These are phyloP conservation scores for Gracilariopsis chorda DNA, from an alignment of 23 red algal genomes.

Conservation along the genomic window DNA sequence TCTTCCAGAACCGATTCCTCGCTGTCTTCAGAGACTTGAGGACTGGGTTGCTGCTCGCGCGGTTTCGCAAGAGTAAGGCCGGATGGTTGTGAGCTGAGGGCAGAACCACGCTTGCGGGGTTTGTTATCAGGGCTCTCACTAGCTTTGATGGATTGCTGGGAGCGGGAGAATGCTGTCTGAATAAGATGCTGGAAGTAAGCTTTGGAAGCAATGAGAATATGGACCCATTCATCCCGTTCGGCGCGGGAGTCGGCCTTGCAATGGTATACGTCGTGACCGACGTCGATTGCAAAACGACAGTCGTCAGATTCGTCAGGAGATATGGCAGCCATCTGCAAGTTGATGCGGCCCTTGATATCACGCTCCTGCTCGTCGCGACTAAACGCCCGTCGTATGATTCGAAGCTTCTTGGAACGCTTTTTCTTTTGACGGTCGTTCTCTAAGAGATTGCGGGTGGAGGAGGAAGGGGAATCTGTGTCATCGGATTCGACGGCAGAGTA, in stretches of 20 bases:
- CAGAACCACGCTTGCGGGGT: background rate
- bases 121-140: background rate
- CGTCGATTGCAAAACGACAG: constrained; percentile 87
- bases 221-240: constrained; percentile 88
- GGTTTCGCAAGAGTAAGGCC: background rate
- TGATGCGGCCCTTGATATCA: constrained; percentile 76
- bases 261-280: constrained; percentile 84
- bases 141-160: background rate
- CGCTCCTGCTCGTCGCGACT: constrained; percentile 45
- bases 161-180: constrained; percentile 60
- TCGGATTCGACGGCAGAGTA: constrained; percentile 1
- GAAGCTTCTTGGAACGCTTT: constrained; percentile 14
- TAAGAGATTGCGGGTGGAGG: background rate
- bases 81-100: background rate
- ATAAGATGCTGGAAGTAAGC: constrained; percentile 72
- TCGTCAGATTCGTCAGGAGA: constrained; percentile 76
- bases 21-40: constrained; percentile 21
- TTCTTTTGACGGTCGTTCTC: background rate
- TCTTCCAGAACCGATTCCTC: constrained; percentile 60
- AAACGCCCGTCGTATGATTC: constrained; percentile 4
- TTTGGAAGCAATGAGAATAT: constrained; percentile 64
- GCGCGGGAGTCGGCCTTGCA: constrained; percentile 63
- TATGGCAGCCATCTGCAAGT: constrained; percentile 80
- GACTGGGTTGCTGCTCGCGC: background rate
- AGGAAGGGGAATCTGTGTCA: background rate